Evolutionary conservation across 129 eudicot species (phyloP).

Genomic region (Helianthus tuberosus): DNA sequence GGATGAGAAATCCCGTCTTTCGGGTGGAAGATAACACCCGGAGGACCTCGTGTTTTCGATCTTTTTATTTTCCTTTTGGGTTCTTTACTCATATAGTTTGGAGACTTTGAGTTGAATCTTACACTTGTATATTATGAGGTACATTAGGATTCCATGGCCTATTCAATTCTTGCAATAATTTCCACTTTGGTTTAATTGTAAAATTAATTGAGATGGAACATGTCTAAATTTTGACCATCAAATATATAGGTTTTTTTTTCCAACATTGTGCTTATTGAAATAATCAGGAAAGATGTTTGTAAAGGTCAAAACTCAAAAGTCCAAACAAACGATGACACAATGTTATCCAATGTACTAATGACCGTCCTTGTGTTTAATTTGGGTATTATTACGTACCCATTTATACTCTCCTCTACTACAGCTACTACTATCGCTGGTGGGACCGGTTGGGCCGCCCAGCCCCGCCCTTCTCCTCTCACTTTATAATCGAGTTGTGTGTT

Average conservation of each 20-base stretch:
- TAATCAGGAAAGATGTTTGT: too few species aligned
- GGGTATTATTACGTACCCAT: too few species aligned
- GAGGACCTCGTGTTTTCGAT: background rate
- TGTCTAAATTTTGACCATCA: background rate
- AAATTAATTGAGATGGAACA: background rate
- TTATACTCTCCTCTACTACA: too few species aligned
- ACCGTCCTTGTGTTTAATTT: too few species aligned
- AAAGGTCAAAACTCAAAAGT: too few species aligned
- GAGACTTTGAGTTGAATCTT: constrained; percentile 17
- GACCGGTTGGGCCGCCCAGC: too few species aligned
- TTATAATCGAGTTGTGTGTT: too few species aligned
- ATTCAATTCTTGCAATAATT: background rate
- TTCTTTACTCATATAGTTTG: background rate
- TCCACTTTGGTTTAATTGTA: constrained; percentile 3
- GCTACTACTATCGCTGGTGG: too few species aligned
- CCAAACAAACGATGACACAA: too few species aligned
- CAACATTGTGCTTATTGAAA: too few species aligned
- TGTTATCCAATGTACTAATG: too few species aligned
- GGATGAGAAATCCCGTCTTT: constrained; percentile 31
- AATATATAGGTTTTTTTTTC: background rate
- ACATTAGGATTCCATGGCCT: background rate
- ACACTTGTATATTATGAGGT: constrained; percentile 29
- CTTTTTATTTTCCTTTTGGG: background rate
- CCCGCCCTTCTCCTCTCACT: too few species aligned
- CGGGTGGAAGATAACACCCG: constrained; percentile 21